Evolutionary conservation across 2,329 filamentous ascomycete genomes (phyloP).

Genomic region (Trichoderma aggressivum): DNA sequence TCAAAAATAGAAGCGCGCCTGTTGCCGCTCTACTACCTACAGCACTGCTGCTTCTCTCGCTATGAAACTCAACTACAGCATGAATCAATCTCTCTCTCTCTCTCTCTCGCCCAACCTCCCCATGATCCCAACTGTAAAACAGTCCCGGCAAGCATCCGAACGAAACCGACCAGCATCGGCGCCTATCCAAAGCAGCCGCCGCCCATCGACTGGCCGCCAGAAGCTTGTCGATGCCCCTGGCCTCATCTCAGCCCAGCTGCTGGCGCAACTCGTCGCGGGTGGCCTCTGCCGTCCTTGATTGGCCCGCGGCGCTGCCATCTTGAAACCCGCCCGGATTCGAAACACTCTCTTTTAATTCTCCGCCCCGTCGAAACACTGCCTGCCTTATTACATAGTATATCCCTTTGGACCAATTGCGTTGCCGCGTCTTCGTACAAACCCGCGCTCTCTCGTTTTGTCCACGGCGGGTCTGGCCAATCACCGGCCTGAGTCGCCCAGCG

Average conservation of each 20-base stretch:
- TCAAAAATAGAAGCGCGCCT: not conserved
- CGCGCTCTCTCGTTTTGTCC: not conserved
- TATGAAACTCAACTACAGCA: no score
- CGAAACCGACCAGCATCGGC: not conserved
- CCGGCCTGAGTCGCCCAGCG: not conserved
- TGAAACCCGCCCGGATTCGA: conserved; percentile 17
- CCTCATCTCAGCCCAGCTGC: not conserved
- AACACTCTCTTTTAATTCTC: not conserved
- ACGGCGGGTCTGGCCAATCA: not conserved
- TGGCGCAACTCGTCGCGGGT: not conserved
- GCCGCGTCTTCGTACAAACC: not conserved
- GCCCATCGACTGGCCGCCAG: not conserved
- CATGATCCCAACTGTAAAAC: not conserved
- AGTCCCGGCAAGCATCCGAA: conserved; percentile 5
- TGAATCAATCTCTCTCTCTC: not conserved
- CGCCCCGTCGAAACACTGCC: conserved; percentile 2
- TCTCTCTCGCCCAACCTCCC: not conserved
- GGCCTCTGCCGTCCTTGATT: conserved; percentile 6
- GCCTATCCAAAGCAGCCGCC: not conserved
- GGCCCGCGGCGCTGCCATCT: conserved; percentile 9
- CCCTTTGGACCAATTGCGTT: not conserved
- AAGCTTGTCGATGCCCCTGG: not conserved
- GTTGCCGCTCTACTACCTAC: not conserved
- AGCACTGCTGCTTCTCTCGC: not conserved
- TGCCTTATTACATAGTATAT: no score